phyloP scores from a whole-genome alignment of 2,329 filamentous ascomycete species.

The Grosmannia serpens region DNA sequence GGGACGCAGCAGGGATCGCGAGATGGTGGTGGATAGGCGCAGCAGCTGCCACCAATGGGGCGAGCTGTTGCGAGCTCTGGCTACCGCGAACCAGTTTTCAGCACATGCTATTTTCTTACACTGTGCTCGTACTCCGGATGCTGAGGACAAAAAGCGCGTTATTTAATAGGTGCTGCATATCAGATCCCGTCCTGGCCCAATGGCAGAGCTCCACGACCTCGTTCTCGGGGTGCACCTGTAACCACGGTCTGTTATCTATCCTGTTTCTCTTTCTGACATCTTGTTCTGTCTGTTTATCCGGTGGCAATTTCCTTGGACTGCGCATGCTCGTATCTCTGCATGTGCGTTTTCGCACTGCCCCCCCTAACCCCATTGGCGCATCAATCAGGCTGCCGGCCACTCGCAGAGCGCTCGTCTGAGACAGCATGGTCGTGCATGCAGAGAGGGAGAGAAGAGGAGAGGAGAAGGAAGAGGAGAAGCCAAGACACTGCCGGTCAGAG shows the following conservation, averaged over 20 bases:
- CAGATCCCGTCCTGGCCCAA: slow-evolving; percentile 2
- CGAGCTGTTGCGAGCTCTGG: too few relatives aligned
- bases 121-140: background rate
- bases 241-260: background rate
- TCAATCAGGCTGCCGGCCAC: too few relatives aligned
- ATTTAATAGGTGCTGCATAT: background rate
- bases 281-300: background rate
- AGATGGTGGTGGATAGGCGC: background rate
- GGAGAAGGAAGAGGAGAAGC: too few relatives aligned
- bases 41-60: background rate
- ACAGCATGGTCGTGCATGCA: too few relatives aligned
- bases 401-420: too few relatives aligned
- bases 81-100: background rate
- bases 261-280: background rate
- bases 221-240: background rate
- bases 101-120: background rate
- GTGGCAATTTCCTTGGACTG: background rate
- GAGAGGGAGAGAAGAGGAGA: too few relatives aligned
- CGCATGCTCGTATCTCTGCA: background rate
- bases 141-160: background rate
- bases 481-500: too few relatives aligned
- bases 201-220: slow-evolving; percentile 9
- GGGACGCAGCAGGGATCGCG: background rate
- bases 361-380: too few relatives aligned
- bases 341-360: background rate